Conservation (phyloP, 2,329 filamentous ascomycete species). For the Sarocladium strictum region DNA sequence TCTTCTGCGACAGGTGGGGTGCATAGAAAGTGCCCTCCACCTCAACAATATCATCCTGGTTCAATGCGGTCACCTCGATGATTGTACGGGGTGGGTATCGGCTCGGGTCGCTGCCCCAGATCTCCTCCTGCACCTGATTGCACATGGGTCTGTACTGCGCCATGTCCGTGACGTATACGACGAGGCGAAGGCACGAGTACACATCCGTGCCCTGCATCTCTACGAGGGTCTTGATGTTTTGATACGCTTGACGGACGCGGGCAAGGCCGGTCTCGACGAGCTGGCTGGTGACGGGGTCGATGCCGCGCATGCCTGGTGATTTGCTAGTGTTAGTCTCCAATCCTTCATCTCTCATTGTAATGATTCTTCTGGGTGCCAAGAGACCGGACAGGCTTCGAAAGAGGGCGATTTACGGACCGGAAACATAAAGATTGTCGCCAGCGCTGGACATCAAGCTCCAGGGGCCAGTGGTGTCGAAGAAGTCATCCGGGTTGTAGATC, state of each 20-base stretch:
- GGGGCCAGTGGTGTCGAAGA: constrained; percentile 21
- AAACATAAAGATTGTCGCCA: constrained; percentile 23
- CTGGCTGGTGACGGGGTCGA: constrained; percentile 23
- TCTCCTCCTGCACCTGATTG: constrained; percentile 24
- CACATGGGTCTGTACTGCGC: constrained; percentile 25
- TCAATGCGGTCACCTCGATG: constrained; percentile 25
- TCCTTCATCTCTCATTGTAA: no score
- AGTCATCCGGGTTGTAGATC: constrained; percentile 21
- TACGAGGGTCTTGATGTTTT: constrained; percentile 25
- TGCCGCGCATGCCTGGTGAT: constrained; percentile 27
- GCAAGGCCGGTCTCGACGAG: constrained; percentile 21
- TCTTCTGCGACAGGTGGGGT: not conserved
- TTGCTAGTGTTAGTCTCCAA: not conserved
- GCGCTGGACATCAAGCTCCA: constrained; percentile 25
- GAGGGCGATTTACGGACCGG: constrained; percentile 16
- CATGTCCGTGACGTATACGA: constrained; percentile 25
- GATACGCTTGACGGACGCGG: constrained; percentile 24
- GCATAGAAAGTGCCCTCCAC: constrained; percentile 23
- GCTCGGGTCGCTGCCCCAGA: constrained; percentile 23
- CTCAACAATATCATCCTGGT: constrained; percentile 26
- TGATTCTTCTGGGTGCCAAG: no score
- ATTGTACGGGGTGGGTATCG: constrained; percentile 25
- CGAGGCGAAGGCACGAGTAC: constrained; percentile 13
- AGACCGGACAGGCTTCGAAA: no score
- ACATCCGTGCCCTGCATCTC: constrained; percentile 22